Evolutionary conservation across 306 rosid species (phyloP).

Genomic region (Echinosophora koreensis): DNA sequence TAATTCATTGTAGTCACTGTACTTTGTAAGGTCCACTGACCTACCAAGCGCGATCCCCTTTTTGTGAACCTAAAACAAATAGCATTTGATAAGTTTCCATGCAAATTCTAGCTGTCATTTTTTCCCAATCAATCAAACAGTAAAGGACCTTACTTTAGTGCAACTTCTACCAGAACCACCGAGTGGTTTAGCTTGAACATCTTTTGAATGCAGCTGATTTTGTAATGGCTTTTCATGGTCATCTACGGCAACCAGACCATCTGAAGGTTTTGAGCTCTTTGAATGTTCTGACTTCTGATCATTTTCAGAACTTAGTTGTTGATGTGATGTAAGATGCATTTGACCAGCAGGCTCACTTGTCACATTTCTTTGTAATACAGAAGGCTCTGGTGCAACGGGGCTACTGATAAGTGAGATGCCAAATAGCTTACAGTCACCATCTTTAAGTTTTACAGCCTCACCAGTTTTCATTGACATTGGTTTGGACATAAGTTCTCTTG

Average conservation of each 20-base stretch:
- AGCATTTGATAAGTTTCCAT: conserved; percentile 27
- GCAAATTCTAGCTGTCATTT: conserved; percentile 4
- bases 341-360: conserved; percentile 48
- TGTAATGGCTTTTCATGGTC: conserved; percentile 59
- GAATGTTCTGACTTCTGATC: conserved; percentile 67
- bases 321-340: conserved; percentile 43
- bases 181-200: conserved; percentile 60
- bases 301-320: conserved; percentile 46
- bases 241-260: conserved; percentile 40
- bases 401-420: conserved; percentile 71
- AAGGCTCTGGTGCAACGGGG: conserved; percentile 51
- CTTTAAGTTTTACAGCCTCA: conserved; percentile 65
- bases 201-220: conserved; percentile 54
- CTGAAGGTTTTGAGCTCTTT: conserved; percentile 55
- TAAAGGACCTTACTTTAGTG: conserved; percentile 67
- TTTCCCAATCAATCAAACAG: neutral
- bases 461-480: conserved; percentile 46
- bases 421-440: conserved; percentile 82
- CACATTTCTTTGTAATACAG: conserved; percentile 47
- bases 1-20: conserved; percentile 71
- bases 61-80: conserved; percentile 80
- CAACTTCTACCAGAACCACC: conserved; percentile 81
- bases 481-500: conserved; percentile 57
- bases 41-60: conserved; percentile 96
- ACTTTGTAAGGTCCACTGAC: conserved; percentile 88